Percentiles rank a stretch among this genome's conserved stretches.
Evolutionary conservation across 2,329 filamentous ascomycete genomes (phyloP).

Genomic region (Ophiostoma ulmi): DNA sequence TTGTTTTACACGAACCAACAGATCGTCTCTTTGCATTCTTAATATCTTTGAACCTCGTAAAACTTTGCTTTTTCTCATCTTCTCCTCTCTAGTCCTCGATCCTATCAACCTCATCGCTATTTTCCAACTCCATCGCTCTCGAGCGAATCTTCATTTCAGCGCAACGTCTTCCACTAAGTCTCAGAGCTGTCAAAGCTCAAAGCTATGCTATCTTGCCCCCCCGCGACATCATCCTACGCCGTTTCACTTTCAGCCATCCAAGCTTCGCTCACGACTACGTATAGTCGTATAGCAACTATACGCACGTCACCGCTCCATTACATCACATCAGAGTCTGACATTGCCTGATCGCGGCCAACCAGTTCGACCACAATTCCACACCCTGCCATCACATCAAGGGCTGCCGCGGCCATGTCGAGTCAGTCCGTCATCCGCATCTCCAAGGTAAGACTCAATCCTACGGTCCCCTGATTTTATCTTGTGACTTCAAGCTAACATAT

Average conservation of each 20-base stretch:
- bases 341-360: not conserved
- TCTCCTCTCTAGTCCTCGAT: not conserved
- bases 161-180: no score
- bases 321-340: not conserved
- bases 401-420: not conserved
- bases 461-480: not conserved
- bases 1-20: not conserved
- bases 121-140: not conserved
- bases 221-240: not conserved
- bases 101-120: no score
- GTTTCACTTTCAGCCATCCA: not conserved
- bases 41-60: not conserved
- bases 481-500: not conserved
- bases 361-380: not conserved
- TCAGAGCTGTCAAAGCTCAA: not conserved
- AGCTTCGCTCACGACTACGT: not conserved
- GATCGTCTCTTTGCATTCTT: not conserved
- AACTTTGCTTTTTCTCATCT: not conserved
- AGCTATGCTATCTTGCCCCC: not conserved
- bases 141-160: not conserved
- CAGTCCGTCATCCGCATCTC: conserved; percentile 19
- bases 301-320: not conserved
- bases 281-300: not conserved
- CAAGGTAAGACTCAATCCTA: conserved; percentile 18
- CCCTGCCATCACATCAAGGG: conserved; percentile 9